Evolutionary conservation across 208 protist genomes (phyloP).

Genomic region (Naegleria gruberi): DNA sequence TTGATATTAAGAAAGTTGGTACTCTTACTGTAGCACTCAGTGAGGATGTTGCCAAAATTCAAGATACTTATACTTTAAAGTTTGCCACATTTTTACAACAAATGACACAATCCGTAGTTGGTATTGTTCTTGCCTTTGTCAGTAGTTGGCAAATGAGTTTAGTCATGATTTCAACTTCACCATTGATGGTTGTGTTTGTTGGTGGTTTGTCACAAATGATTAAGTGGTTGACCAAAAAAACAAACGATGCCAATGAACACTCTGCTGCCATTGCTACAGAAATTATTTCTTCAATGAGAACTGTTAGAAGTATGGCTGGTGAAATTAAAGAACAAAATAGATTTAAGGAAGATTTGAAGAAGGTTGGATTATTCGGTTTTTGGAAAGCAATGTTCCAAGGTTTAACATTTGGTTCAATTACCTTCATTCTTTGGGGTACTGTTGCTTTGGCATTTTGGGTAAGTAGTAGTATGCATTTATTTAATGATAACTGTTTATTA

Average conservation of each 20-base stretch:
- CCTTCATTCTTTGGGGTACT: neutral
- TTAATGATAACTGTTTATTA: neutral
- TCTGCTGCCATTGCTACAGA: neutral
- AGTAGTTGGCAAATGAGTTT: neutral
- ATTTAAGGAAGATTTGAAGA: neutral
- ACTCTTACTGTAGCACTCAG: neutral
- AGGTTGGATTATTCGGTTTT: neutral
- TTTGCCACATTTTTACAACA: neutral
- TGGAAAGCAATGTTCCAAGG: neutral
- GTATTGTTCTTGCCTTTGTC: neutral
- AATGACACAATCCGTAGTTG: neutral
- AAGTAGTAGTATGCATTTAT: neutral
- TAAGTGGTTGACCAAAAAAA: neutral
- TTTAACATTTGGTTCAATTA: neutral
- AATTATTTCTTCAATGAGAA: neutral
- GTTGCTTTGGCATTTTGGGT: constrained; percentile 15
- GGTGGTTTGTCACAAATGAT: neutral
- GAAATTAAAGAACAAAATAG: neutral
- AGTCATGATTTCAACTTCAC: neutral
- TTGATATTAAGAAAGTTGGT: neutral
- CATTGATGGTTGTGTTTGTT: neutral
- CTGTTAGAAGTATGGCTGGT: constrained; percentile 13
- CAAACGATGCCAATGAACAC: neutral
- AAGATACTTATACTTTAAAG: neutral
- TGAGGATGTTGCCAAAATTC: neutral